phyloP scores from a whole-genome alignment of 163 green algal genomes.

The Trebouxiophyceae sp. region DNA sequence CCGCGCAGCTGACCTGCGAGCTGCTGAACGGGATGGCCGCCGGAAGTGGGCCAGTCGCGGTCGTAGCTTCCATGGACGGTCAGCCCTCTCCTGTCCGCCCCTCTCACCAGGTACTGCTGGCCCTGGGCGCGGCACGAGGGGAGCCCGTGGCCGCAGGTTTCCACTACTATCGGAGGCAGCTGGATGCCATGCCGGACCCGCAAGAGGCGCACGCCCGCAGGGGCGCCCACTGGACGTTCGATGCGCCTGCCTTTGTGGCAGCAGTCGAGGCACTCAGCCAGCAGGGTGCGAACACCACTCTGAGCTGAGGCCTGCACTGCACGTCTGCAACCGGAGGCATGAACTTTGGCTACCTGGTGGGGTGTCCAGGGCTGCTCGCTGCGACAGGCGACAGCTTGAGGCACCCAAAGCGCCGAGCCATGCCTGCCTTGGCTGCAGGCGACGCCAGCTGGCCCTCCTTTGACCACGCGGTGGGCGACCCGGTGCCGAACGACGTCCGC shows the following conservation, averaged over 20 bases:
- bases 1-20: conserved; percentile 31
- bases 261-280: conserved; percentile 15
- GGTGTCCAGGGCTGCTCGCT: too few species aligned
- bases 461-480: conserved; percentile 71
- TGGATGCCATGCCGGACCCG: conserved; percentile 67
- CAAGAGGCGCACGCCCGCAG: conserved; percentile 49
- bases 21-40: conserved; percentile 21
- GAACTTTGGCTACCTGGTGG: too few species aligned
- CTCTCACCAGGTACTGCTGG: background rate
- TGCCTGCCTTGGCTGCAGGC: too few species aligned
- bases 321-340: too few species aligned
- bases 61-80: conserved; percentile 61
- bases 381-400: too few species aligned
- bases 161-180: conserved; percentile 51
- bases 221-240: conserved; percentile 78
- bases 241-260: conserved; percentile 55
- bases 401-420: too few species aligned
- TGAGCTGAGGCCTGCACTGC: too few species aligned
- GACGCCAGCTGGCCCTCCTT: conserved; percentile 43
- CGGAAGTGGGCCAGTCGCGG: conserved; percentile 8
- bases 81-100: background rate
- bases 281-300: too few species aligned
- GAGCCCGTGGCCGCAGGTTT: conserved; percentile 39
- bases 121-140: background rate
- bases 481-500: conserved; percentile 35